Base-by-base conservation (phyloP, 208 protist species). In the Leishmania aethiopica region DNA sequence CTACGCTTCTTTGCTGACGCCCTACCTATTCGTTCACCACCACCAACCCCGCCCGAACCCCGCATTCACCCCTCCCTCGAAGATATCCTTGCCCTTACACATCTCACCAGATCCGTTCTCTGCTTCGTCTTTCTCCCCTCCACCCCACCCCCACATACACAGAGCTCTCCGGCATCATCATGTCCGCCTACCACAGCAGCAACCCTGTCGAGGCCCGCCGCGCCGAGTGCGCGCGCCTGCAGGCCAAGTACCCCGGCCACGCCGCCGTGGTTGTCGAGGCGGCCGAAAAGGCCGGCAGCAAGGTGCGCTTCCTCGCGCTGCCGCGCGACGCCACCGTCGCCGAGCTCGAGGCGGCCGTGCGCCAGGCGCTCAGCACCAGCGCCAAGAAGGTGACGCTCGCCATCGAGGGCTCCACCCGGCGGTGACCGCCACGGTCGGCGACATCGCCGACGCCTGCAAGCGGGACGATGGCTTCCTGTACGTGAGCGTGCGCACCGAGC, bases 351-450 rank as follows among this genome's bases (percentile, higher is more conserved):
- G 66, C 25, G 55, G 78, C 69, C 22, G 75, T 78, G 42, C 81
- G 81, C 75, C 70, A 35, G 25, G 64, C 62, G 17, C 45, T 57
- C 6, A 42, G 32, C 45, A 25, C 80, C 71, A 77, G 59, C 51
- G 64, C 32, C 78, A 66, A 67, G 60, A 77, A 86, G 78, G 51
- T 81, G 64, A 72, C 83, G 62, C 71, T 86, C 73, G 49, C 69
- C 83, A 59, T 86, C 66, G 57, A 80, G 78, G 83, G 80, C 73
- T 83, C 78, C 78, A 77, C 77, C 22, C 83, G 10, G 83, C 78
- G 49, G 45, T 71, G 19, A 81, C 40, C 51, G 47, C 71, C 40
- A 75, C 77, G 35, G 28, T 85, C 55, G 57, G 76, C 72, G 77
- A 80, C 71, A 55, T 85, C 67, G 75, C 69, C 69, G 76, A 73